These are phyloP conservation scores for Domatiomyces catenatus DNA, from an alignment of 2,329 filamentous ascomycete genomes.

Conservation along the genomic window DNA sequence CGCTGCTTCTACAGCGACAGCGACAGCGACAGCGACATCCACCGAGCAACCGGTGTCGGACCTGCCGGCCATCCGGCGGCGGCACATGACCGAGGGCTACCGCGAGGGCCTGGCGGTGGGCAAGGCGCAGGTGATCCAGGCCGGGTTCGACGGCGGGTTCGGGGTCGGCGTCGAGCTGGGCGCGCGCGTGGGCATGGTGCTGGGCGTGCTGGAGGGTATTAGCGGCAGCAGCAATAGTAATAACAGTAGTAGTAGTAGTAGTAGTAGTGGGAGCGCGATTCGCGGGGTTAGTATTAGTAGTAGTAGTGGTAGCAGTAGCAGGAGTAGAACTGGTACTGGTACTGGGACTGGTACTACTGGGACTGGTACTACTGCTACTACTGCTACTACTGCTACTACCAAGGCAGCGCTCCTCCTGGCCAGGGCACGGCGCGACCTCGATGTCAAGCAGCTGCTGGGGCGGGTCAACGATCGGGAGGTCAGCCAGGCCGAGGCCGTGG, in stretches of 20 bases:
- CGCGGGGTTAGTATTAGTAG: not conserved
- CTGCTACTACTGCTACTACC: not conserved
- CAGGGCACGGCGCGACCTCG: not conserved
- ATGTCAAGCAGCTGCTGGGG: not conserved
- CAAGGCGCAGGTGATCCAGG: constrained; percentile 64
- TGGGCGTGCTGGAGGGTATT: constrained; percentile 66
- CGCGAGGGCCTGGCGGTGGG: constrained; percentile 67
- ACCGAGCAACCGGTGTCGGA: constrained; percentile 39
- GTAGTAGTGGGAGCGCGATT: not conserved
- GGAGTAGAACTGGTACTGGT: not conserved
- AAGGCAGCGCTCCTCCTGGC: not conserved
- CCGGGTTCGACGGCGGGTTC: constrained; percentile 85
- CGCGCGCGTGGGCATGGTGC: constrained; percentile 52
- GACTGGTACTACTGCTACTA: not conserved
- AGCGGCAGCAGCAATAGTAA: not conserved
- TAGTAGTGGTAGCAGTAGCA: not conserved
- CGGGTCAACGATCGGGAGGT: constrained; percentile 13
- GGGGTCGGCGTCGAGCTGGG: constrained; percentile 70
- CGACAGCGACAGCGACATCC: not conserved
- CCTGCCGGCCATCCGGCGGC: constrained; percentile 55
- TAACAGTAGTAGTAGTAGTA: not conserved
- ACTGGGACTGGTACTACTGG: not conserved
- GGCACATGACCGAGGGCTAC: constrained; percentile 75
- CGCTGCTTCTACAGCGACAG: too few species aligned
- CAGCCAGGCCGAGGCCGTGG: constrained; percentile 26